A percentile compares a stretch with the other conserved stretches of the same genome.
phyloP scores from a whole-genome alignment of 192 early-diverging fungal genomes.

The Backusella tarrabulga region DNA sequence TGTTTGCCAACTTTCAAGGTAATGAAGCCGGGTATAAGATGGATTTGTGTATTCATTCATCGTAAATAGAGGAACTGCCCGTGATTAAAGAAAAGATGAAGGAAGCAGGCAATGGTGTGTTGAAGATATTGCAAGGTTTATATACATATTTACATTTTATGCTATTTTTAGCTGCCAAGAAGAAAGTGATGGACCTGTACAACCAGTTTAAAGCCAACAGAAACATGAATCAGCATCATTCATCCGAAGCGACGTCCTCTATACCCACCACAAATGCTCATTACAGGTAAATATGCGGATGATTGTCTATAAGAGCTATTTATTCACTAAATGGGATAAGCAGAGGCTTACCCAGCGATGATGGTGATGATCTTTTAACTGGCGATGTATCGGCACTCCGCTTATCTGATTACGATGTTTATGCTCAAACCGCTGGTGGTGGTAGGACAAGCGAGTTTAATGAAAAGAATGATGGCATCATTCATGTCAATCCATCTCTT shows the following conservation, averaged over 20 bases:
- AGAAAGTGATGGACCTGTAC: conserved; percentile 57
- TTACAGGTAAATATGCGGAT: conserved; percentile 10
- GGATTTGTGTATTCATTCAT: background rate
- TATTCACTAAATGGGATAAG: background rate
- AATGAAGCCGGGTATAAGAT: background rate
- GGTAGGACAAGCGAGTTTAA: conserved; percentile 13
- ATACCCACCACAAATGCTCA: conserved; percentile 22
- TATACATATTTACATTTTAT: background rate
- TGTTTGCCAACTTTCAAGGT: conserved; percentile 36
- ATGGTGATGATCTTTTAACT: conserved; percentile 33
- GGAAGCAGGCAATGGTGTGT: conserved; percentile 47
- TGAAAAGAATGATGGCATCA: background rate
- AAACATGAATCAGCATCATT: conserved; percentile 10
- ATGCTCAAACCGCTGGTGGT: conserved; percentile 20
- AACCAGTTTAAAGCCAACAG: conserved; percentile 43
- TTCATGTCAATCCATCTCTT: conserved; percentile 16
- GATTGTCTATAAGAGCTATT: no score
- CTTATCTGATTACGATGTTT: conserved; percentile 38
- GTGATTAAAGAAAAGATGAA: conserved; percentile 57
- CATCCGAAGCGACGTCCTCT: background rate
- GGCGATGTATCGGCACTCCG: conserved; percentile 36
- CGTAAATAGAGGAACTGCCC: conserved; percentile 47
- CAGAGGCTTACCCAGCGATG: conserved; percentile 32
- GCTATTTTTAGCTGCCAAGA: conserved; percentile 48
- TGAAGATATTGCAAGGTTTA: background rate